Base-by-base conservation (phyloP, 1,139 yeast genomes). In the Yamadazyma atmosphaerica region DNA sequence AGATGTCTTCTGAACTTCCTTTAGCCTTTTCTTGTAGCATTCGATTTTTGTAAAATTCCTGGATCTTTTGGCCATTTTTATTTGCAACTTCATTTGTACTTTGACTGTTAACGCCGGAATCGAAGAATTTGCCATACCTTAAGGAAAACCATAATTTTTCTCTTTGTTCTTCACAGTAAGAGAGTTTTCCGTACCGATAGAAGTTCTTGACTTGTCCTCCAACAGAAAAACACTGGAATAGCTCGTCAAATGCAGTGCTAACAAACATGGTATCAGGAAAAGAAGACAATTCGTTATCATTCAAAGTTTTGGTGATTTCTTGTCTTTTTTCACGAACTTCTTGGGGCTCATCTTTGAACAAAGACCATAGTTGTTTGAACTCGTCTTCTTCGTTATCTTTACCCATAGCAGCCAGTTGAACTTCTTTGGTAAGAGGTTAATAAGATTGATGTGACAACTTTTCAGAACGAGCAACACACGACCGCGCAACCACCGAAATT, bases 141-240 rank as follows among this genome's bases (percentile, higher is more conserved):
- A 90, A 54, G 46, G 98, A 90, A 61, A 90, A 89, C 74, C 86
- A 83, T 51, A 89, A 71, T 65, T 88, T 88, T 30, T 77, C 79
- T 44, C 87, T 70, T 53, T 86, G 86, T 39, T 74, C 74, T 31
- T 72, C 73, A 61, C 98, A 90, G 42, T 77, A 66, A 40, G 83
- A 80, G 52, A 87, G 74, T 33, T 81, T 77, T 3, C 97, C 97
- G 54, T 81, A 84, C 37, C 97, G 65, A 56, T 90, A 90, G 54
- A 86, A 83, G 59, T 84, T 77, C 46, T 92, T 77, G 22, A 86
- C 65, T 57, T 89, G 96, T 1, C 96, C 96, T 2, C 97, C 97
- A 2, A 89, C 56, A 0, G 96, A 86, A 65, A 86, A 88, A 58
- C 98, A 90, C 36, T 79, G 83, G 35, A 89, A 74, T 26, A 90